phyloP scores from a whole-genome alignment of 257 asterid genomes.

The Anisodus acutangulus region DNA sequence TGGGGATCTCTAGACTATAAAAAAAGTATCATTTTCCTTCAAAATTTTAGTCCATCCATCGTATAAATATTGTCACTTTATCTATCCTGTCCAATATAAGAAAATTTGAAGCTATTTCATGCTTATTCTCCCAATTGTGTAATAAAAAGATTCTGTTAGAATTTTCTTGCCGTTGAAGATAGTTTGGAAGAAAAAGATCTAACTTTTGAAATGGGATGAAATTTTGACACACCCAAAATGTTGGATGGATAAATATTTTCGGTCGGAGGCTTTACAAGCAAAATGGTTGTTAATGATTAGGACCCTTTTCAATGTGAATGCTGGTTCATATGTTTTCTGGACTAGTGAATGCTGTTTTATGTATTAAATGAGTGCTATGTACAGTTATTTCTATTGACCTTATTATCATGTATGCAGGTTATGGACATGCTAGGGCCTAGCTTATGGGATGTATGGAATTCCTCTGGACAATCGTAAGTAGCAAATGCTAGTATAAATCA shows the following conservation, averaged over 20 bases:
- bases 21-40: not conserved
- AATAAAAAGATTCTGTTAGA: not conserved
- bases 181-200: not conserved
- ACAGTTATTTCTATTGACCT: not conserved
- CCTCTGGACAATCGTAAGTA: conserved; percentile 58
- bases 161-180: conserved; percentile 10
- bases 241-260: not conserved
- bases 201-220: not conserved
- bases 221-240: not conserved
- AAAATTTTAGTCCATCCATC: not conserved
- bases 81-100: not conserved
- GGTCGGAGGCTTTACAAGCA: not conserved
- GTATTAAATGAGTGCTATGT: not conserved
- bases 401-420: conserved; percentile 43
- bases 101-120: not conserved
- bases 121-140: not conserved
- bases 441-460: conserved; percentile 62
- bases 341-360: not conserved
- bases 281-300: not conserved
- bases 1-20: not conserved
- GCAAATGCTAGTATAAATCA: not conserved
- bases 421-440: conserved; percentile 64
- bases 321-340: not conserved
- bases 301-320: not conserved
- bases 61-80: not conserved